Evolutionary conservation across 2,329 filamentous ascomycete species (phyloP).

Genomic region (Alternaria sp.): DNA sequence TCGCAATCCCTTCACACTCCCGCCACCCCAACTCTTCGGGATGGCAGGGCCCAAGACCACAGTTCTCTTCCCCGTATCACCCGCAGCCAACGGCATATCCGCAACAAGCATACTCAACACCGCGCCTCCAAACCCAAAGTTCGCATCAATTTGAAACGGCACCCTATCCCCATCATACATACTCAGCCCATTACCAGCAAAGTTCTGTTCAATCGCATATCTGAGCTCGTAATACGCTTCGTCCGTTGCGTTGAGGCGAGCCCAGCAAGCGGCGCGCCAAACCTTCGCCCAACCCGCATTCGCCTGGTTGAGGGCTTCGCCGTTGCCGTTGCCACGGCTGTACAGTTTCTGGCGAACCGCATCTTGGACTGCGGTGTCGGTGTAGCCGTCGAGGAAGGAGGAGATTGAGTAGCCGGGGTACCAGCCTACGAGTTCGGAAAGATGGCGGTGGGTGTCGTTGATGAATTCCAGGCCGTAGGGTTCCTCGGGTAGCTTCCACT

Average conservation of each 20-base stretch:
- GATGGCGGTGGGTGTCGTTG: conserved; percentile 59
- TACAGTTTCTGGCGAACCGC: conserved; percentile 57
- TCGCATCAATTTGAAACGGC: conserved; percentile 67
- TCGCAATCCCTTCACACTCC: conserved; percentile 54
- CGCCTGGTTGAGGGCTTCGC: conserved; percentile 47
- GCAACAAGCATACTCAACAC: conserved; percentile 60
- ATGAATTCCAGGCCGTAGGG: conserved; percentile 49
- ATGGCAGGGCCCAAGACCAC: conserved; percentile 59
- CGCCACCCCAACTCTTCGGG: conserved; percentile 53
- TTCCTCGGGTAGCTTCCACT: conserved; percentile 56
- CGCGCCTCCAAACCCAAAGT: conserved; percentile 63
- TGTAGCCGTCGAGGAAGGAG: conserved; percentile 49
- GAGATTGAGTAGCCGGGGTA: conserved; percentile 61
- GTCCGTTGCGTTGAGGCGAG: conserved; percentile 59
- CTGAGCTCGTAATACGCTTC: conserved; percentile 57
- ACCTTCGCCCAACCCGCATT: conserved; percentile 66
- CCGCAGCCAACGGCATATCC: conserved; percentile 50
- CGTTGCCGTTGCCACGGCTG: conserved; percentile 56
- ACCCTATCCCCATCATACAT: conserved; percentile 57
- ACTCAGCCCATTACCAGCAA: conserved; percentile 58
- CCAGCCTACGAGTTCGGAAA: conserved; percentile 64
- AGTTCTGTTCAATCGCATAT: conserved; percentile 58
- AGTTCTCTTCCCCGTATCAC: conserved; percentile 25
- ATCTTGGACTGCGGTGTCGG: conserved; percentile 52
- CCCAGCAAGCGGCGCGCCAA: conserved; percentile 65